phyloP scores from a whole-genome alignment of 441 rosid species.

The Erodium moschatum region DNA sequence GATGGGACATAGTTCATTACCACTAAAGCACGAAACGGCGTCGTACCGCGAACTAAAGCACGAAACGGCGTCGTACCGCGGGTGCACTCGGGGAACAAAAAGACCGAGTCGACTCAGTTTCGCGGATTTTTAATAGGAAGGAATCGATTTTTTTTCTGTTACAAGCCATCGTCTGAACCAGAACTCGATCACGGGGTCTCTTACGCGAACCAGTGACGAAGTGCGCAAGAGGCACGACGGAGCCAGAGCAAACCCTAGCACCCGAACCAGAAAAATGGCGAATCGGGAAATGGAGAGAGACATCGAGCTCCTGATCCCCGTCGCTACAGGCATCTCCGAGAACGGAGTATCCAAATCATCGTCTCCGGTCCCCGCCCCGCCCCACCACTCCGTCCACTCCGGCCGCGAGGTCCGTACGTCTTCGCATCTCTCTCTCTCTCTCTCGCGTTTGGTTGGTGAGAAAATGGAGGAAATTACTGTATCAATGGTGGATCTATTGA shows the following conservation, averaged over 20 bases:
- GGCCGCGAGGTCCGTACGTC: slow-evolving; percentile 8
- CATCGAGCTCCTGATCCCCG: not conserved
- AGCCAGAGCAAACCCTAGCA: not conserved
- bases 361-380: not conserved
- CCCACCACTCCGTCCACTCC: slow-evolving; percentile 6
- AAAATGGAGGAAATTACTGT: not conserved
- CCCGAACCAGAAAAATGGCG: not conserved
- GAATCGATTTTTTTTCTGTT: not conserved
- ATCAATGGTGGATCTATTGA: not conserved
- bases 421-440: not conserved
- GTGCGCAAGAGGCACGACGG: slow-evolving; percentile 1
- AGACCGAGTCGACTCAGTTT: too few relatives aligned
- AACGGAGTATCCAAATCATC: slow-evolving; percentile 3
- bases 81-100: too few relatives aligned
- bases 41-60: too few relatives aligned
- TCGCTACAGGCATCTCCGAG: slow-evolving; percentile 3
- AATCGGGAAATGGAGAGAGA: slow-evolving; percentile 3
- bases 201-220: not conserved
- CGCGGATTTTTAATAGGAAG: not conserved
- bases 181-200: not conserved
- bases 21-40: too few relatives aligned
- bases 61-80: too few relatives aligned
- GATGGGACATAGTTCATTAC: too few relatives aligned
- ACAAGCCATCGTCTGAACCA: not conserved
- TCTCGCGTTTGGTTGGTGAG: not conserved